These are phyloP conservation scores for Syncephalastrum contaminatum DNA, from an alignment of 371 early-diverging fungal species.

Conservation along the genomic window DNA sequence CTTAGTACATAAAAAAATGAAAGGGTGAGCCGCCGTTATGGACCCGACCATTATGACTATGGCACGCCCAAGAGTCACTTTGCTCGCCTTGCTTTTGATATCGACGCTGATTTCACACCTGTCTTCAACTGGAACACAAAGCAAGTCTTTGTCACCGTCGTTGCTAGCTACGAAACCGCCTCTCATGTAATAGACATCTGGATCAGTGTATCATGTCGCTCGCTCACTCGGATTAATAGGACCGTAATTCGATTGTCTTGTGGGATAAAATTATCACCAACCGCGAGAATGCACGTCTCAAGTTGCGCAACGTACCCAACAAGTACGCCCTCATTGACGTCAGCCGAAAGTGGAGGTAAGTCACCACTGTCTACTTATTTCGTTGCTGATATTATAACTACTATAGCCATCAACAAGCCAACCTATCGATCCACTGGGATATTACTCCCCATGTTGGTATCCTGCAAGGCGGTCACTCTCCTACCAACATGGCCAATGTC, in stretches of 20 bases:
- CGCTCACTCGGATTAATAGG: slow-evolving; percentile 14
- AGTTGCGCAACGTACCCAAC: slow-evolving; percentile 60
- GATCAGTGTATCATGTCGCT: background rate
- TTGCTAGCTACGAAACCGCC: slow-evolving; percentile 80
- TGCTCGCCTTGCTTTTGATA: slow-evolving; percentile 66
- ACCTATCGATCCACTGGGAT: slow-evolving; percentile 85
- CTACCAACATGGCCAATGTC: slow-evolving; percentile 10
- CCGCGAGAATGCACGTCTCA: slow-evolving; percentile 67
- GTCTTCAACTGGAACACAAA: slow-evolving; percentile 97
- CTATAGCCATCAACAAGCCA: slow-evolving; percentile 53
- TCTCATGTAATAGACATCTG: slow-evolving; percentile 44
- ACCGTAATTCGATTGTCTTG: slow-evolving; percentile 79
- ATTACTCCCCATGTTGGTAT: slow-evolving; percentile 87
- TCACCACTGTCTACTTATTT: background rate
- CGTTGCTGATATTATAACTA: background rate
- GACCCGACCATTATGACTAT: slow-evolving; percentile 65
- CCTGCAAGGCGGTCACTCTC: slow-evolving; percentile 54
- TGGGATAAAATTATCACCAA: slow-evolving; percentile 90
- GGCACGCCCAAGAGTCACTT: slow-evolving; percentile 64
- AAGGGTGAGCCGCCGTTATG: slow-evolving; percentile 59
- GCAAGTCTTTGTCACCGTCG: slow-evolving; percentile 86
- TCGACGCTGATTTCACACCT: slow-evolving; percentile 83
- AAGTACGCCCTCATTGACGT: slow-evolving; percentile 73
- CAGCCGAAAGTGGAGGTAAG: slow-evolving; percentile 69
- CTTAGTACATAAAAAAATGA: background rate